A percentile compares a stretch with the other conserved stretches of the same genome.
Evolutionary conservation across 345 rosid genomes (phyloP).

Genomic region (Eucalyptus pumila): DNA sequence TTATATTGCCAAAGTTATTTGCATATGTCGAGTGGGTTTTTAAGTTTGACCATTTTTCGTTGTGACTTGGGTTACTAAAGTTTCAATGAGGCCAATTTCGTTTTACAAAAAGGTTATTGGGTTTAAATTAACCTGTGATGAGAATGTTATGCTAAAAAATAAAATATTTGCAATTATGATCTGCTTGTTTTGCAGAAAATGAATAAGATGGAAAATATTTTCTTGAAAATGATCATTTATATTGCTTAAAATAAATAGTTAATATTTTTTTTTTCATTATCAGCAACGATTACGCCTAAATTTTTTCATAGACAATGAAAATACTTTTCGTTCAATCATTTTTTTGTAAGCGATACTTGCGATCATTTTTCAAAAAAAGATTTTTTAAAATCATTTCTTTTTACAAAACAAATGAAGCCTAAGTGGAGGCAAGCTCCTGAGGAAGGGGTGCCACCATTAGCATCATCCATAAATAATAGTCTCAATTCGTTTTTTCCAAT

Average conservation of each 20-base stretch:
- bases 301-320: neutral
- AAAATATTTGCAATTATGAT: neutral
- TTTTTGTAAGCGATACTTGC: neutral
- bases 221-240: neutral
- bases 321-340: neutral
- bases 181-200: neutral
- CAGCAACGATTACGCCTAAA: neutral
- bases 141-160: neutral
- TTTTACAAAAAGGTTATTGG: neutral
- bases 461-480: neutral
- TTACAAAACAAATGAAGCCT: neutral
- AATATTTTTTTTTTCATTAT: neutral
- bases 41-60: neutral
- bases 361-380: too few relatives aligned
- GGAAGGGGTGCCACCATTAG: neutral
- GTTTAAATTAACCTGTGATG: neutral
- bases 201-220: neutral
- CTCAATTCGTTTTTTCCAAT: neutral
- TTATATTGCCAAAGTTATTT: neutral
- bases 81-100: neutral
- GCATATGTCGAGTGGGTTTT: neutral
- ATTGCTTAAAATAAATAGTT: neutral
- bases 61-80: neutral
- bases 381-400: too few relatives aligned
- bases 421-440: neutral